These are phyloP conservation scores for Suillus tomentosus DNA, from an alignment of 768 basidiomycete genomes.

Conservation along the genomic window DNA sequence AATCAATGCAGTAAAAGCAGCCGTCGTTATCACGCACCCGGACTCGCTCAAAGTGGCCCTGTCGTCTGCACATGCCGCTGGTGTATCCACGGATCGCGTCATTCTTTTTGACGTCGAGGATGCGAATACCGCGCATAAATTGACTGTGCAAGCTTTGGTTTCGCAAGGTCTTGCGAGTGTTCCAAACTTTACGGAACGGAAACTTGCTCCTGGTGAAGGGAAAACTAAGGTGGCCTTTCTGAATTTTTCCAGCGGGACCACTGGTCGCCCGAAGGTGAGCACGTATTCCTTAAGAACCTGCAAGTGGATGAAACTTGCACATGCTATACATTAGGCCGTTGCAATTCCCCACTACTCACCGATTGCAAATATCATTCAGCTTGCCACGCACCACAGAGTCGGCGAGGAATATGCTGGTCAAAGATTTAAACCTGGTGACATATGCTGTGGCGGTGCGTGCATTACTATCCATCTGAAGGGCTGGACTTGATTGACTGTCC, in stretches of 20 bases:
- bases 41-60: slow-evolving; percentile 44
- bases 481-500: slow-evolving; percentile 2
- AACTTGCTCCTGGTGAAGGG: slow-evolving; percentile 57
- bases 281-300: not conserved
- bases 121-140: slow-evolving; percentile 18
- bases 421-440: slow-evolving; percentile 61
- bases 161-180: slow-evolving; percentile 45
- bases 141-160: slow-evolving; percentile 50
- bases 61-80: slow-evolving; percentile 42
- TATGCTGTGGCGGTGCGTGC: slow-evolving; percentile 56
- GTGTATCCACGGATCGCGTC: slow-evolving; percentile 46
- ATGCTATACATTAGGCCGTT: slow-evolving; percentile 46
- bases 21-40: slow-evolving; percentile 51
- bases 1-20: slow-evolving; percentile 47
- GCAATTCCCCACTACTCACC: slow-evolving; percentile 60
- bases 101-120: slow-evolving; percentile 40
- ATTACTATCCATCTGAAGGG: not conserved
- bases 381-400: slow-evolving; percentile 53
- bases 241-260: slow-evolving; percentile 76
- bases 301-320: not conserved
- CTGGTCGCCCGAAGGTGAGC: slow-evolving; percentile 68
- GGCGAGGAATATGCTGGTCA: slow-evolving; percentile 48
- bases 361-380: slow-evolving; percentile 64
- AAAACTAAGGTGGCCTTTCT: slow-evolving; percentile 71
- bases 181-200: slow-evolving; percentile 49